Evolutionary conservation across 2,329 filamentous ascomycete species (phyloP).

Genomic region (Talaromyces islandicus): DNA sequence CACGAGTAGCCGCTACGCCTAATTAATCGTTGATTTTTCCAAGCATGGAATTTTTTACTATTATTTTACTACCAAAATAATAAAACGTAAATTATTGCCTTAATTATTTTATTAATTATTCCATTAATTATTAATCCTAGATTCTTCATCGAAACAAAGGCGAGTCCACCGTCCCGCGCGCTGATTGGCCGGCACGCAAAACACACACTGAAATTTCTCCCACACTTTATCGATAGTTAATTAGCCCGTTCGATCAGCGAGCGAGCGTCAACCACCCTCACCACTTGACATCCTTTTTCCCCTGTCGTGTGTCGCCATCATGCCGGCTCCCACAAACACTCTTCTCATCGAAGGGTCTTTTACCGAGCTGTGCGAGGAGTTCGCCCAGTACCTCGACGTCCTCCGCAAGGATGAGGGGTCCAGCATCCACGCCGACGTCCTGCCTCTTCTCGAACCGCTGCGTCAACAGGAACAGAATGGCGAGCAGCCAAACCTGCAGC

Average conservation of each 20-base stretch:
- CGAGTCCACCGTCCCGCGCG: neutral
- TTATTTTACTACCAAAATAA: too few species aligned
- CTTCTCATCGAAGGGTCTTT: conserved; percentile 84
- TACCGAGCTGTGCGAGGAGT: conserved; percentile 86
- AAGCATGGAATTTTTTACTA: too few species aligned
- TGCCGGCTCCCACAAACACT: conserved; percentile 57
- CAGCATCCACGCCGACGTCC: conserved; percentile 57
- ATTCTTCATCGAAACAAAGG: neutral
- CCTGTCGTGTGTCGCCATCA: conserved; percentile 20
- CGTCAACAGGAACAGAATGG: conserved; percentile 50
- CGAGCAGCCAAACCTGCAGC: conserved; percentile 49
- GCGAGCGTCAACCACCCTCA: conserved; percentile 13
- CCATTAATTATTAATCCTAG: too few species aligned
- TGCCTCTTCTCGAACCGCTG: conserved; percentile 58
- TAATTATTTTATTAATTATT: too few species aligned
- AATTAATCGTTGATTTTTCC: neutral
- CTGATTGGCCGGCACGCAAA: conserved; percentile 30
- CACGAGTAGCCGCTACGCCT: neutral
- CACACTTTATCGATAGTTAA: conserved; percentile 25
- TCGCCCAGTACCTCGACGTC: conserved; percentile 87
- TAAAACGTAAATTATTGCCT: neutral
- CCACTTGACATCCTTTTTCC: conserved; percentile 6
- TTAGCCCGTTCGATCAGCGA: conserved; percentile 10
- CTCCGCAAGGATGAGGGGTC: conserved; percentile 60
- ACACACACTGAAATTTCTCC: conserved; percentile 38